phyloP scores from a whole-genome alignment of 177 flowering plant species.

The Vitis hybrid region DNA sequence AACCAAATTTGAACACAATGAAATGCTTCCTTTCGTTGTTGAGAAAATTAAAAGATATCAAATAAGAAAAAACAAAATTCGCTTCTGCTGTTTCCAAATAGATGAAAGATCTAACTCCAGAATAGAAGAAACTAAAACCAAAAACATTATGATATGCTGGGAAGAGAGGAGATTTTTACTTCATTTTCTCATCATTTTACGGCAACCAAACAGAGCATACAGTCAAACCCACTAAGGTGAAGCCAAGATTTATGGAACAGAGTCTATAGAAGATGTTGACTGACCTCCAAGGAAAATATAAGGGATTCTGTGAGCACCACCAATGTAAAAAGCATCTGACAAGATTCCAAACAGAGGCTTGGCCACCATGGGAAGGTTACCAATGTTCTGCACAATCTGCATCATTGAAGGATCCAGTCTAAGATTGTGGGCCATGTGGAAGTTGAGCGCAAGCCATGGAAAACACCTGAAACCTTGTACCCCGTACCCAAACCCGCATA shows the following conservation, averaged over 20 bases:
- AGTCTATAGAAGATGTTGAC: conserved; percentile 4
- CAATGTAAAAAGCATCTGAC: conserved; percentile 83
- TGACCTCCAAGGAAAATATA: conserved; percentile 89
- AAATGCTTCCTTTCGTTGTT: too few relatives aligned
- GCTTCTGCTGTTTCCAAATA: too few relatives aligned
- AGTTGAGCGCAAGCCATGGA: conserved; percentile 93
- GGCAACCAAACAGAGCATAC: not conserved
- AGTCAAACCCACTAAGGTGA: not conserved
- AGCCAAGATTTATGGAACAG: not conserved
- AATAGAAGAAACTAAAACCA: too few relatives aligned
- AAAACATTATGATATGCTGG: too few relatives aligned
- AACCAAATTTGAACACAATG: too few relatives aligned
- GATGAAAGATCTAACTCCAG: too few relatives aligned
- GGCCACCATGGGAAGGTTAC: conserved; percentile 89
- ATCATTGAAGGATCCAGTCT: conserved; percentile 64
- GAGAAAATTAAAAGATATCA: too few relatives aligned
- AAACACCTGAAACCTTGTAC: conserved; percentile 91
- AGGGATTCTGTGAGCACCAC: conserved; percentile 81
- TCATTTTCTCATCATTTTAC: not conserved
- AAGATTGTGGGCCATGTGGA: conserved; percentile 69
- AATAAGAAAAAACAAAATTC: too few relatives aligned
- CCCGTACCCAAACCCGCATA: conserved; percentile 93
- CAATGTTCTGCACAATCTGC: conserved; percentile 80
- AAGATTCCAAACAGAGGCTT: conserved; percentile 88
- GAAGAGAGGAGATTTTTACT: not conserved